Base-by-base conservation (phyloP, 2,329 filamentous ascomycete species). In the Rutstroemia sp. region DNA sequence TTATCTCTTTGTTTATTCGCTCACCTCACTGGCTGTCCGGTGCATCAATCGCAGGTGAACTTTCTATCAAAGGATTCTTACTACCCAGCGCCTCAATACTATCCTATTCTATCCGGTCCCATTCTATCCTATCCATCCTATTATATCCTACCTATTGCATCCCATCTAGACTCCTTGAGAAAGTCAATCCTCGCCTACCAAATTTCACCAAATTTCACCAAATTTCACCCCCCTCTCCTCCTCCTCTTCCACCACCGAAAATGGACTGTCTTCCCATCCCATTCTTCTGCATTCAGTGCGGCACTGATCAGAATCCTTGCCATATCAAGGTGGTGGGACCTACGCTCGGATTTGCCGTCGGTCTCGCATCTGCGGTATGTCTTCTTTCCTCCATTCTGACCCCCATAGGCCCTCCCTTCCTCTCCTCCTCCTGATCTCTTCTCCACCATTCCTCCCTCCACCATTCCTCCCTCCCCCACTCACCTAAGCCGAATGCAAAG, bases 311-410 rank as follows among this genome's bases (percentile, higher is more conserved):
- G 62, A 82, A 81, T 55, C 79, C 78, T 3, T 82, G 78, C 56
- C 76, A 75, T 59, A 81, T 78, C 64, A 82, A 81, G 65, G 72
- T 81, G 8, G 72, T 82, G 27, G 78, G 79, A 1, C 78, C 78
- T 39, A 81, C 78, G 1, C 64, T 81, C 45, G 78, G 77, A 64
- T 72, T 62, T 27, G 68, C 67, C 9, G 68, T 74, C 50, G 76
- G 75, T 1, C 69, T 82, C 42, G 68, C 75, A 51, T 71, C 76
- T 58, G 78, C 77, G 49, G 76, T 80, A 72, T 57, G 75, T 71
- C 19, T 51, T 17, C 27, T 39, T 46, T 27, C 48, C 17, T 50
- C 19, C 2, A 23, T 23, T 5, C 5, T 23, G 23, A 5, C 23
- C 23, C 23, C 23, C 23, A 9, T 2, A 30, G 8, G 2, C 8